A percentile compares a stretch with the other conserved stretches of the same genome.
phyloP scores from a whole-genome alignment of 768 basidiomycete species.

The Podaxis mareebaensis region DNA sequence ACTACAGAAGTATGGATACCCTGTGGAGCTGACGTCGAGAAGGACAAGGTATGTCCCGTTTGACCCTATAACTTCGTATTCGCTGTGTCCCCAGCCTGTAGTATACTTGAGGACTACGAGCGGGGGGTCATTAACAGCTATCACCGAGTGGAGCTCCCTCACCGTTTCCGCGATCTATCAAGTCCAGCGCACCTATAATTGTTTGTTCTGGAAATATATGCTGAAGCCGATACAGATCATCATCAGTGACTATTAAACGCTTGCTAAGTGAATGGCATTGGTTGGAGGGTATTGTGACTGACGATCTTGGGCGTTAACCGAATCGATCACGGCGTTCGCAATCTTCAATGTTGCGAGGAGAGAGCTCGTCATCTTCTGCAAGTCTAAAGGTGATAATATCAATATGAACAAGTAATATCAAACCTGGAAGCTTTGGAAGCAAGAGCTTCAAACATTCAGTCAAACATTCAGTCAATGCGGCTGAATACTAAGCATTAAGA shows the following conservation, averaged over 20 bases:
- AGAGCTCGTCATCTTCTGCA: not conserved
- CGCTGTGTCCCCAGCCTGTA: constrained; percentile 54
- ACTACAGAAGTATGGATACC: constrained; percentile 61
- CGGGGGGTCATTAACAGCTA: not conserved
- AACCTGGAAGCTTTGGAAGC: too few relatives aligned
- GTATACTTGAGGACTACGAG: constrained; percentile 51
- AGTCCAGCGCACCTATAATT: constrained; percentile 70
- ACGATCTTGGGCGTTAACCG: not conserved
- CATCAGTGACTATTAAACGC: constrained; percentile 37
- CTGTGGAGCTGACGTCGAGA: constrained; percentile 40
- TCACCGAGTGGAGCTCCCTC: constrained; percentile 16
- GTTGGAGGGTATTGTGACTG: not conserved
- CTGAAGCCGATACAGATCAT: constrained; percentile 54
- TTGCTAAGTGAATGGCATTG: not conserved
- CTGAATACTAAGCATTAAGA: too few relatives aligned
- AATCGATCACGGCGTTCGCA: constrained; percentile 12
- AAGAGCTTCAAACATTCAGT: too few relatives aligned
- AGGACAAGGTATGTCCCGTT: constrained; percentile 62
- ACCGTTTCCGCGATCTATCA: constrained; percentile 76
- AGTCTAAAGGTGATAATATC: not conserved
- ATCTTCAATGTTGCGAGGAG: constrained; percentile 3
- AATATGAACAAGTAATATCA: not conserved
- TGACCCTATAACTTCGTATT: constrained; percentile 72
- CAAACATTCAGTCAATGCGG: too few relatives aligned
- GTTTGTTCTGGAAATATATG: constrained; percentile 62